These are phyloP conservation scores for Ceratocystis eucalypticola DNA, from an alignment of 2,329 filamentous ascomycete genomes.

Conservation along the genomic window DNA sequence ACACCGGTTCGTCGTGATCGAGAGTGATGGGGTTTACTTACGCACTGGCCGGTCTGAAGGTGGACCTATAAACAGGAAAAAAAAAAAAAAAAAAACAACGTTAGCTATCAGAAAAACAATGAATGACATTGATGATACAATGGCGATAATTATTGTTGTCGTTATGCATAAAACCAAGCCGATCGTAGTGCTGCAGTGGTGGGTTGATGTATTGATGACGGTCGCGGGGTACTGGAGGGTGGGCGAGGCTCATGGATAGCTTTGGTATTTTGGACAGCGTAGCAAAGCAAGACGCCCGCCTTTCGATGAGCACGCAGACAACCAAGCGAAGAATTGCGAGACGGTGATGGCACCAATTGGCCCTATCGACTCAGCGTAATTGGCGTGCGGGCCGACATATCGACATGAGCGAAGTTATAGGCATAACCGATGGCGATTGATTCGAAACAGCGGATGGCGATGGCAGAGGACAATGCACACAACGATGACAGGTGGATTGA, in stretches of 20 bases:
- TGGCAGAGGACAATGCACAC: slow-evolving; percentile 6
- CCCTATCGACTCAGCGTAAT: slow-evolving; percentile 8
- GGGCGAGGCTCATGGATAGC: slow-evolving; percentile 12
- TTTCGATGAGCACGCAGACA: neutral
- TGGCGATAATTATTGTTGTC: neutral
- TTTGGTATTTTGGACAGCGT: neutral
- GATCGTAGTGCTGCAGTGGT: slow-evolving; percentile 22
- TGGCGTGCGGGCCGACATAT: too few relatives aligned
- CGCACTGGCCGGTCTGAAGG: slow-evolving; percentile 99
- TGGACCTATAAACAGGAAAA: slow-evolving; percentile 72
- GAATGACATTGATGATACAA: neutral
- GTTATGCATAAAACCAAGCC: neutral
- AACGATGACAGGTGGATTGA: neutral
- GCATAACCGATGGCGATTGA: slow-evolving; percentile 11
- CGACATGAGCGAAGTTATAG: too few relatives aligned
- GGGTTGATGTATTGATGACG: slow-evolving; percentile 24
- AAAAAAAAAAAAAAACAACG: slow-evolving; percentile 19
- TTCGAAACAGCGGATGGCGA: slow-evolving; percentile 4
- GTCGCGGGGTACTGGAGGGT: slow-evolving; percentile 23
- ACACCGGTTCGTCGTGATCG: neutral
- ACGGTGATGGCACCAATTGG: slow-evolving; percentile 9
- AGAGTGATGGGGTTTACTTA: slow-evolving; percentile 34
- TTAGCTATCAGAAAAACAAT: slow-evolving; percentile 13
- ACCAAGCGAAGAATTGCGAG: neutral
- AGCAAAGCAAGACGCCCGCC: neutral